Evolutionary conservation across 2,329 filamentous ascomycete species (phyloP), one percentile per base, ranked within the genome.

Genomic region (Nigrospora oryzae): DNA sequence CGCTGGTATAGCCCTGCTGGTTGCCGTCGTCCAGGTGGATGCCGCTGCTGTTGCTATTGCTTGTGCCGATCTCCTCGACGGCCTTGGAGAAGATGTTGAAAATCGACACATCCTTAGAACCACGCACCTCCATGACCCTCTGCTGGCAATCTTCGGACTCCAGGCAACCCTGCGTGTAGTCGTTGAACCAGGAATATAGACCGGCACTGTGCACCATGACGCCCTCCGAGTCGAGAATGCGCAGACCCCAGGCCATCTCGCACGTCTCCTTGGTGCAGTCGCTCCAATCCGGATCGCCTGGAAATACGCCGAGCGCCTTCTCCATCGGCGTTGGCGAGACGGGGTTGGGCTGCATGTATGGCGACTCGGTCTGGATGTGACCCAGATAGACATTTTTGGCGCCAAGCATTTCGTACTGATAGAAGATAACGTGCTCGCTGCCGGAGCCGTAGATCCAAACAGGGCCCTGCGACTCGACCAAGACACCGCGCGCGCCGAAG

Each of bases 171-270:
- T 36, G 3, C 1, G 34, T 3, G 5, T 31, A 42, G 13, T 36
- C 12, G 14, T 36, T 36, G 33, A 42, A 42, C 30, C 34, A 36
- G 8, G 17, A 28, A 12, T 42, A 42, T 1, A 42, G 19, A 1
- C 40, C 40, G 16, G 40, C 40, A 10, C 75, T 72, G 46, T 81
- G 75, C 15, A 73, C 56, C 30, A 69, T 55, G 19, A 81, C 64
- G 45, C 70, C 63, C 5, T 58, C 56, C 3, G 68, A 71, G 47
- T 73, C 64, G 31, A 77, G 51, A 43, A 80, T 67, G 2, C 75
- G 67, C 11, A 81, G 52, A 14, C 68, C 75, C 71, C 73, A 78
- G 5, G 70, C 68, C 47, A 51, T 17, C 69, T 73, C 69, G 3
- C 38, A 28, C 17, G 34, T 16, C 5, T 23, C 19, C n/a, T 10